These are phyloP conservation scores for Fusarium citri DNA, from an alignment of 2,329 filamentous ascomycete genomes.

Conservation along the genomic window DNA sequence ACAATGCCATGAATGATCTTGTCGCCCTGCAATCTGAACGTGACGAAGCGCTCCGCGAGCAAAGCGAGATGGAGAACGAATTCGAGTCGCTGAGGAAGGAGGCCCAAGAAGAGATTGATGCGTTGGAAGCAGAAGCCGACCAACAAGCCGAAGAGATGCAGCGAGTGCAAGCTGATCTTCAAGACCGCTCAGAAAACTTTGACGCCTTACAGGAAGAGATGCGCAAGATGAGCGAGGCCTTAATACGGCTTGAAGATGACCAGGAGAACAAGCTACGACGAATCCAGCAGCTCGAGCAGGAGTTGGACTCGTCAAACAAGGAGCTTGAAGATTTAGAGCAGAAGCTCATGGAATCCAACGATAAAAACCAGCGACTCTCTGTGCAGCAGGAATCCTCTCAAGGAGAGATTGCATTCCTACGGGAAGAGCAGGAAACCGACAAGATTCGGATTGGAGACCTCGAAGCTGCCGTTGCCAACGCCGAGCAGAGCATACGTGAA, in stretches of 20 bases:
- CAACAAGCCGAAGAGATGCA: conserved; percentile 77
- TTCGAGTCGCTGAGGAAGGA: conserved; percentile 72
- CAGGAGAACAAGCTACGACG: conserved; percentile 81
- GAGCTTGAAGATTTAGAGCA: conserved; percentile 89
- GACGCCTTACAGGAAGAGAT: conserved; percentile 93
- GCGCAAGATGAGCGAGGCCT: conserved; percentile 87
- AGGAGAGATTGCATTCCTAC: conserved; percentile 91
- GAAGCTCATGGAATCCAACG: conserved; percentile 84
- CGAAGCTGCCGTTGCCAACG: conserved; percentile 82
- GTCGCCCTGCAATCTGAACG: conserved; percentile 83
- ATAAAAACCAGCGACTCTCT: conserved; percentile 86
- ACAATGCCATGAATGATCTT: conserved; percentile 82
- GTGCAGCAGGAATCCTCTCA: conserved; percentile 95
- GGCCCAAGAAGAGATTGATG: conserved; percentile 74
- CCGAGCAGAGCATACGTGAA: conserved; percentile 83
- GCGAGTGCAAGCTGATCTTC: conserved; percentile 76
- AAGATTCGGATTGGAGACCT: conserved; percentile 98
- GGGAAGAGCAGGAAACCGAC: conserved; percentile 96
- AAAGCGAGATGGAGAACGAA: conserved; percentile 68
- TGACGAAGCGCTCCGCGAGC: conserved; percentile 81
- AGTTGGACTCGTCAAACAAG: conserved; percentile 83
- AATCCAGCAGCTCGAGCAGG: conserved; percentile 85
- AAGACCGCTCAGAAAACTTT: conserved; percentile 86
- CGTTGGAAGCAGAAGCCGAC: conserved; percentile 77
- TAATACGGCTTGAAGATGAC: conserved; percentile 90